phyloP scores from a whole-genome alignment of 2,329 filamentous ascomycete species.

The Penicillium capsulatum region DNA sequence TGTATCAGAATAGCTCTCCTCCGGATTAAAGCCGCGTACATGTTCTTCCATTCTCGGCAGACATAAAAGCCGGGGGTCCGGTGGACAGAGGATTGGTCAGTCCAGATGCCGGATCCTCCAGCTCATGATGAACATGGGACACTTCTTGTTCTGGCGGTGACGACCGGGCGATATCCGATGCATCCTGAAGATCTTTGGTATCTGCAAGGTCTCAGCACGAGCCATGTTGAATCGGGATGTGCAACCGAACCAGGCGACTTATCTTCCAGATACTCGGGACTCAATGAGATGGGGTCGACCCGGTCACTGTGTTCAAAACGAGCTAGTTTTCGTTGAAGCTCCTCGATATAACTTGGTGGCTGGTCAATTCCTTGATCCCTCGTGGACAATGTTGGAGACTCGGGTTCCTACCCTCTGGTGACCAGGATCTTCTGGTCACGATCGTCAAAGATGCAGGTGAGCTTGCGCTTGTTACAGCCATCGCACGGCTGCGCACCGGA shows the following conservation, averaged over 20 bases:
- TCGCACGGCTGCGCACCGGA: constrained; percentile 43
- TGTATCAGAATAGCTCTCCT: constrained; percentile 18
- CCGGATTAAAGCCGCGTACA: constrained; percentile 33
- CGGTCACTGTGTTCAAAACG: constrained; percentile 18
- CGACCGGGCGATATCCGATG: constrained; percentile 14
- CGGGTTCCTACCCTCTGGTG: constrained; percentile 40
- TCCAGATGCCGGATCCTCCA: constrained; percentile 29
- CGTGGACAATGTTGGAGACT: constrained; percentile 2
- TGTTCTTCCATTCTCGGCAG: constrained; percentile 39
- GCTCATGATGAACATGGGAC: constrained; percentile 11
- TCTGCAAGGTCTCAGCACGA: constrained; percentile 11
- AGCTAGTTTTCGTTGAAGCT: constrained; percentile 33
- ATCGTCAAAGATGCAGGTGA: constrained; percentile 44
- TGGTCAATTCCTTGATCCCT: constrained; percentile 8
- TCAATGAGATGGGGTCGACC: constrained; percentile 16
- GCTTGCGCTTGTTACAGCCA: constrained; percentile 43
- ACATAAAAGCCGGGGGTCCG: constrained; percentile 43
- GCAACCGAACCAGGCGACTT: constrained; percentile 13
- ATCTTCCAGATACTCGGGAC: constrained; percentile 14
- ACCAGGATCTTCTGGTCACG: constrained; percentile 50
- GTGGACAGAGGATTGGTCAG: constrained; percentile 45
- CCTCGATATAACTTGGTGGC: constrained; percentile 30
- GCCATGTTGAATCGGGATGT: neutral
- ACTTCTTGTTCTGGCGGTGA: constrained; percentile 11
- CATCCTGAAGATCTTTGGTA: constrained; percentile 18